phyloP scores from a whole-genome alignment of 1,284 basidiomycete species.

The Anthracocystis panici-leucophaei region DNA sequence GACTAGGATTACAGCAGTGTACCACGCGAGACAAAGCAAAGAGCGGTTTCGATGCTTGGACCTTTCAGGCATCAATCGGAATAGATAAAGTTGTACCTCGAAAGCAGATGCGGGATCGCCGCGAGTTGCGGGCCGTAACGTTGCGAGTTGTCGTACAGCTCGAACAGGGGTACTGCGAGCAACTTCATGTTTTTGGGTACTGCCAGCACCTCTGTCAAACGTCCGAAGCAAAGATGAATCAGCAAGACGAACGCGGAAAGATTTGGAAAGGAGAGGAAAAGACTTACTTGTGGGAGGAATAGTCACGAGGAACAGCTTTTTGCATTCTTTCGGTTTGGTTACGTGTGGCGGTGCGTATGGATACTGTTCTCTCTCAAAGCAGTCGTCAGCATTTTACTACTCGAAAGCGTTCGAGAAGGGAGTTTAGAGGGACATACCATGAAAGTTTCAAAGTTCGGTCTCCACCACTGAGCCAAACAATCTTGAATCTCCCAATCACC shows the following conservation, averaged over 20 bases:
- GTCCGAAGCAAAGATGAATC: too few species aligned
- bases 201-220: constrained; percentile 83
- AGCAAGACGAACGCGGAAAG: neutral
- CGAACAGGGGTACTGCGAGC: constrained; percentile 88
- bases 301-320: constrained; percentile 93
- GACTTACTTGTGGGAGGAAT: constrained; percentile 90
- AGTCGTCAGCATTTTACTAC: neutral
- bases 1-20: constrained; percentile 19
- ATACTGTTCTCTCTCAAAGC: constrained; percentile 76
- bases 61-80: constrained; percentile 30
- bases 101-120: constrained; percentile 91
- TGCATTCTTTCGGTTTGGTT: constrained; percentile 96
- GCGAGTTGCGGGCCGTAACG: constrained; percentile 91
- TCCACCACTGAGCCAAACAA: constrained; percentile 94
- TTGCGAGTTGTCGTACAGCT: constrained; percentile 96
- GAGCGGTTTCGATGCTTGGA: neutral
- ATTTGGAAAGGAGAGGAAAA: neutral
- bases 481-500: constrained; percentile 96
- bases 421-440: constrained; percentile 77
- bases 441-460: constrained; percentile 97
- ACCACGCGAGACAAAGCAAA: constrained; percentile 3
- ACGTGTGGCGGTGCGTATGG: constrained; percentile 97
- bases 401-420: too few species aligned
- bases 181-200: constrained; percentile 99
- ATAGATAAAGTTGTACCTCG: constrained; percentile 76